phyloP scores from a whole-genome alignment of 176 grass and related monocot species.

The Musa troglodytarum region DNA sequence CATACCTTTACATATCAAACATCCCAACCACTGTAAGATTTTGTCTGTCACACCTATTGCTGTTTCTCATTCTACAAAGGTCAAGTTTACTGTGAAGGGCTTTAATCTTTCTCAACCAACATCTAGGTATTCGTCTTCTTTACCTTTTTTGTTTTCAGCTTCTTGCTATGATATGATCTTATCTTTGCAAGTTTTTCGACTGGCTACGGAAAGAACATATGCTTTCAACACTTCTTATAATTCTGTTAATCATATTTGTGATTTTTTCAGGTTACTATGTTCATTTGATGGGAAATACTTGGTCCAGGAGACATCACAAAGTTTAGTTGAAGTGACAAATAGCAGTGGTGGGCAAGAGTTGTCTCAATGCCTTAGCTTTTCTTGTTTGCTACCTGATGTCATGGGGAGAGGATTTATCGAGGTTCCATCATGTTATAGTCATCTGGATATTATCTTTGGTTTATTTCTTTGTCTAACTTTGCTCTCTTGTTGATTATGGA shows the following conservation, averaged over 20 bases:
- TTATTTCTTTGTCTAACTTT: slow-evolving; percentile 17
- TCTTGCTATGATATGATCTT: not conserved
- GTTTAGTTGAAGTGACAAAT: slow-evolving; percentile 24
- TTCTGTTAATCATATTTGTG: slow-evolving; percentile 7
- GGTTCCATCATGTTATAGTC: slow-evolving; percentile 26
- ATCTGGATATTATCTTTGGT: slow-evolving; percentile 5
- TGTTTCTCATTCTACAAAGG: slow-evolving; percentile 38
- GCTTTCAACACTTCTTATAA: not conserved
- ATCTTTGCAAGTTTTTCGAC: not conserved
- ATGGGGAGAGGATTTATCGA: slow-evolving; percentile 86
- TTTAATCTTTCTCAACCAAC: slow-evolving; percentile 54
- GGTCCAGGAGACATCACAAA: slow-evolving; percentile 50
- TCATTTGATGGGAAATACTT: slow-evolving; percentile 75
- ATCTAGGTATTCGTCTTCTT: slow-evolving; percentile 42
- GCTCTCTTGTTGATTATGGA: slow-evolving; percentile 5
- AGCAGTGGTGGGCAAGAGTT: slow-evolving; percentile 26
- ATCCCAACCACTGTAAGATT: slow-evolving; percentile 41
- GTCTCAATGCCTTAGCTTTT: slow-evolving; percentile 58
- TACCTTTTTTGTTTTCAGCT: not conserved
- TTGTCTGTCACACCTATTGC: slow-evolving; percentile 57
- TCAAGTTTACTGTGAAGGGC: slow-evolving; percentile 67
- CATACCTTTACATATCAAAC: slow-evolving; percentile 35
- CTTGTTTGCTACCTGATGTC: slow-evolving; percentile 60
- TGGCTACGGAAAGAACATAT: not conserved
- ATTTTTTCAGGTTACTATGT: slow-evolving; percentile 67